A percentile compares a stretch with the other conserved stretches of the same genome.
phyloP scores from a whole-genome alignment of 2,329 filamentous ascomycete genomes.

The Hirsutella thompsonii region DNA sequence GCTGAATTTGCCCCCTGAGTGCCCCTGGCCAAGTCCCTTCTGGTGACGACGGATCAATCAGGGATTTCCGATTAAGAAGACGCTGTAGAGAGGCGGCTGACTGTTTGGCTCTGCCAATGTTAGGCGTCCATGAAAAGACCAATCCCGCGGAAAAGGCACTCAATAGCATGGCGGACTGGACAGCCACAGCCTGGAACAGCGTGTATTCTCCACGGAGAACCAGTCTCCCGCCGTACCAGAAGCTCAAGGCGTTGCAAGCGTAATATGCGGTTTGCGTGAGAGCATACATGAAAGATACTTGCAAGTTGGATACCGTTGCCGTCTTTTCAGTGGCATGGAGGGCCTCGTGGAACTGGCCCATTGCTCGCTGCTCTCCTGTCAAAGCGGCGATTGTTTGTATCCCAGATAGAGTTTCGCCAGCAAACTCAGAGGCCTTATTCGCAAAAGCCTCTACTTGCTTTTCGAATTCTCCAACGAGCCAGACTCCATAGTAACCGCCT shows the following conservation, averaged over 20 bases:
- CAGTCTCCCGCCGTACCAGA: conserved; percentile 5
- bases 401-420: conserved; percentile 5
- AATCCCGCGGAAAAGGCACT: neutral
- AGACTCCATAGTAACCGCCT: conserved; percentile 23
- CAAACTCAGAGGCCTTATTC: conserved; percentile 2
- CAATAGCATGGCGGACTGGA: neutral
- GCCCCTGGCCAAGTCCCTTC: neutral
- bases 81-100: neutral
- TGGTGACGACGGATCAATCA: neutral
- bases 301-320: neutral
- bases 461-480: conserved; percentile 14
- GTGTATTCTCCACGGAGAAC: neutral
- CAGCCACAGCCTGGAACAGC: neutral
- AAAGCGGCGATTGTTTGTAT: conserved; percentile 9
- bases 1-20: conserved; percentile 41
- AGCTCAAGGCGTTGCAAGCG: conserved; percentile 3
- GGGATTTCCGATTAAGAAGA: neutral
- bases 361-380: neutral
- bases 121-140: neutral
- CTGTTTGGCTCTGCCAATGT: neutral
- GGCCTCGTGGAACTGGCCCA: neutral
- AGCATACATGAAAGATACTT: conserved; percentile 1
- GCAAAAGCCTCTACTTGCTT: conserved; percentile 1
- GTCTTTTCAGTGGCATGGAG: neutral
- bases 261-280: conserved; percentile 1